These are phyloP conservation scores for Fusarium neocosmosporiellum DNA, from an alignment of 2,329 filamentous ascomycete genomes.

Conservation along the genomic window DNA sequence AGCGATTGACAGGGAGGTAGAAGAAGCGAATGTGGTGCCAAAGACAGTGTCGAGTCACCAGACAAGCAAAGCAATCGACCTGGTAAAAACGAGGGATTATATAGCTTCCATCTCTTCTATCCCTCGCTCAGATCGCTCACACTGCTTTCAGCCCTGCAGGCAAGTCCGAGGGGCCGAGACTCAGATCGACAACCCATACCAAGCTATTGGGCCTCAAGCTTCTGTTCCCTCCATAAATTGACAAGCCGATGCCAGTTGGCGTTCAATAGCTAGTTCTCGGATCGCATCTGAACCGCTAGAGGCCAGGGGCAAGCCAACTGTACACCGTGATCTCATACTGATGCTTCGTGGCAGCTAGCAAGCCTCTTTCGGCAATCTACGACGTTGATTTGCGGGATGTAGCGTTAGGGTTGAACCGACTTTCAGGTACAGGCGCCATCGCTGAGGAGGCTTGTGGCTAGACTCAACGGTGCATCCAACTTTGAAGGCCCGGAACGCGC, in stretches of 20 bases:
- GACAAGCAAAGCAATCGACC: neutral
- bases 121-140: neutral
- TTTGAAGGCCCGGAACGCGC: neutral
- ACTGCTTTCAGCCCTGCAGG: neutral
- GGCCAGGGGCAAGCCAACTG: neutral
- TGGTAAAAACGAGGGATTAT: neutral
- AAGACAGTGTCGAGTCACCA: neutral
- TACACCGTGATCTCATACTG: neutral
- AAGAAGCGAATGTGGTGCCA: neutral
- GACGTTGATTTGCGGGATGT: neutral
- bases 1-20: neutral
- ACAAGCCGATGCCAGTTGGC: neutral
- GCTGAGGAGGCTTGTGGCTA: neutral
- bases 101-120: neutral
- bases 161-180: neutral
- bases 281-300: neutral
- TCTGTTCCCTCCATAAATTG: neutral
- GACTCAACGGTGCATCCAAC: neutral
- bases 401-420: neutral
- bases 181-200: neutral
- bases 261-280: neutral
- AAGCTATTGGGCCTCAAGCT: neutral
- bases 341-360: neutral
- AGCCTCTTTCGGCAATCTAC: neutral
- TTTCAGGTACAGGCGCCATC: neutral